Conservation (phyloP, 2,329 filamentous ascomycete species). For the Fusarium chuoi region DNA sequence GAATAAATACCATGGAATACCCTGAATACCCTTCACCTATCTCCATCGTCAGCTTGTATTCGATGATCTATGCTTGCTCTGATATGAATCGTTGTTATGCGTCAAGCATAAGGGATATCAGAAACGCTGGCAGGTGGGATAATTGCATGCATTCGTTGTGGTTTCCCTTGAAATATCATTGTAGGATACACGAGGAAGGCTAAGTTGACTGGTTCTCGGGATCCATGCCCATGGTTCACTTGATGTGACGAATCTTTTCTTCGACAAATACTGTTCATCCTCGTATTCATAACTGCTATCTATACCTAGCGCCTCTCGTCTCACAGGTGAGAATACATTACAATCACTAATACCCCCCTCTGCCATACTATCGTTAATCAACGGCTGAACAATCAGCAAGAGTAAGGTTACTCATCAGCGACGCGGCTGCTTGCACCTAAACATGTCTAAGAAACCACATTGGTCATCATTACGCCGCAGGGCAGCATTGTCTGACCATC, state of each 20-base stretch:
- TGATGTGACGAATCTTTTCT: background rate
- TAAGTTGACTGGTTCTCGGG: background rate
- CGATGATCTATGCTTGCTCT: background rate
- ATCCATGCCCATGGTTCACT: background rate
- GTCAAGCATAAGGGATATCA: background rate
- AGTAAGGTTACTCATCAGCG: background rate
- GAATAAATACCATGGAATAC: conserved; percentile 14
- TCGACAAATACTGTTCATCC: background rate
- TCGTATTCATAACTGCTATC: background rate
- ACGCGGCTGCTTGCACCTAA: background rate
- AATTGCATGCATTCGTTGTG: background rate
- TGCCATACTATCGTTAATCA: background rate
- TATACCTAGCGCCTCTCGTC: background rate
- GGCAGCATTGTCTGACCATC: background rate
- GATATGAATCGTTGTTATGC: background rate
- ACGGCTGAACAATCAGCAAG: background rate
- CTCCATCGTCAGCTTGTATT: background rate
- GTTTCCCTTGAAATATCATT: background rate
- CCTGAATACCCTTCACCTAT: background rate
- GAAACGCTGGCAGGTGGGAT: background rate
- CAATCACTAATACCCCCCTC: background rate
- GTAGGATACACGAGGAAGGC: background rate
- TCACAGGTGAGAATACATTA: background rate
- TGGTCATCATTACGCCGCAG: conserved; percentile 15
- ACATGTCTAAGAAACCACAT: conserved; percentile 12